Evolutionary conservation across 176 grass and related monocot genomes (phyloP), one percentile per base, ranked within the genome.

Genomic region (Olyra latifolia): DNA sequence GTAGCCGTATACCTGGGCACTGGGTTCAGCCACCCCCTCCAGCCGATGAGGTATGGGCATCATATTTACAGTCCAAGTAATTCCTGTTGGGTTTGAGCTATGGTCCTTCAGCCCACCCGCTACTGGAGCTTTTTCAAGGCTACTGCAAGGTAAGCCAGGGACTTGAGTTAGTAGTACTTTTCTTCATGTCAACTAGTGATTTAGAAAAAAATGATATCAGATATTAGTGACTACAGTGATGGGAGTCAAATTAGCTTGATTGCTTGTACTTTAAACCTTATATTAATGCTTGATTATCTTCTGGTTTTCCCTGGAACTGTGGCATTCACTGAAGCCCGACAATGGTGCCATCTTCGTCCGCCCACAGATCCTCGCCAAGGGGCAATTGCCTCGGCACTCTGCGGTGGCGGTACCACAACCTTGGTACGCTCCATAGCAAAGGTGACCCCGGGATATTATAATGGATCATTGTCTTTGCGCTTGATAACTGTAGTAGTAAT

Each of bases 11-110:
- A 84, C 90, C 92, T 76, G 92, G 96, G 14, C 86, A 93, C 56
- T 98, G 90, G 92, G 78, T 98, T 69, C 92, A 91, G 63, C 92
- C 92, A 80, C 86, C 92, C 62, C 79, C 86, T 79, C 88, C 96
- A 39, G 42, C 90, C 61, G 85, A 98, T 89, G 92, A 89, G 25
- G 82, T 98, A 20, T 98, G 96, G 96, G 90, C 96, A 72, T 98
- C 92, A 0, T 95, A 98, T 83, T 81, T 98, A n/a, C 68, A 54
- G 13, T 85, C 55, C 2, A 94, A 92, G 79, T 89, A 85, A 94
- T 66, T 62, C 15, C 27, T 5, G 6, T 32, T 73, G 50, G 30
- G 44, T 82, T 86, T 22, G 28, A 35, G 23, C 54, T 78, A 68
- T 41, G 61, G 44, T 65, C 81, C 71, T 89, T 55, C 71, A 58